Conservation (phyloP, 2,329 filamentous ascomycete genomes). For the Botryotinia globosa region DNA sequence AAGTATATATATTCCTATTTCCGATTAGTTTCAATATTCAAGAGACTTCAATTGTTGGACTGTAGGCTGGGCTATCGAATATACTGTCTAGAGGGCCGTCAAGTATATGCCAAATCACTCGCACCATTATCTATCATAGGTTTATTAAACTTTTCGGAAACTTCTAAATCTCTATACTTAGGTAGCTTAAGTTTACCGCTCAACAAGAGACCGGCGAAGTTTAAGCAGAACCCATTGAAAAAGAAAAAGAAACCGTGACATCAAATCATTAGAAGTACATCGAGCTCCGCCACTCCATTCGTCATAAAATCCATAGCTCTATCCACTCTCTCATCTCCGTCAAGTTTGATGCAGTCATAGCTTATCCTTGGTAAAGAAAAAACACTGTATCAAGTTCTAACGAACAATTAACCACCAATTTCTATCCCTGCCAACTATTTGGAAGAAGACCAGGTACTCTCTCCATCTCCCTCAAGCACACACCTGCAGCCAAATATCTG, state of each 20-base stretch:
- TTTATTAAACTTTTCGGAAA: no score
- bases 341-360: neutral
- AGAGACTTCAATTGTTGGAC: no score
- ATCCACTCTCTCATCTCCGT: neutral
- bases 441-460: constrained; percentile 14
- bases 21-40: no score
- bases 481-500: constrained; percentile 50
- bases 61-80: neutral
- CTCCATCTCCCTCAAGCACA: constrained; percentile 50
- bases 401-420: neutral
- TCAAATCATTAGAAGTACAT: neutral
- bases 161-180: neutral
- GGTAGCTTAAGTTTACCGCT: neutral
- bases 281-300: neutral
- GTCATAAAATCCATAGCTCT: no score
- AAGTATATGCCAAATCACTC: neutral
- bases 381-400: neutral
- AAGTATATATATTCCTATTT: no score
- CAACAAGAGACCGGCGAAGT: neutral
- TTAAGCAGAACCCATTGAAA: neutral
- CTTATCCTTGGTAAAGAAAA: neutral
- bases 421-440: constrained; percentile 3
- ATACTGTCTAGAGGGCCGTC: neutral
- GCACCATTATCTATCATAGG: no score
- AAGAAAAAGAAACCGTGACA: neutral